Conservation (phyloP, 352 stramenopile genomes). For the Phytophthora ramorum region DNA sequence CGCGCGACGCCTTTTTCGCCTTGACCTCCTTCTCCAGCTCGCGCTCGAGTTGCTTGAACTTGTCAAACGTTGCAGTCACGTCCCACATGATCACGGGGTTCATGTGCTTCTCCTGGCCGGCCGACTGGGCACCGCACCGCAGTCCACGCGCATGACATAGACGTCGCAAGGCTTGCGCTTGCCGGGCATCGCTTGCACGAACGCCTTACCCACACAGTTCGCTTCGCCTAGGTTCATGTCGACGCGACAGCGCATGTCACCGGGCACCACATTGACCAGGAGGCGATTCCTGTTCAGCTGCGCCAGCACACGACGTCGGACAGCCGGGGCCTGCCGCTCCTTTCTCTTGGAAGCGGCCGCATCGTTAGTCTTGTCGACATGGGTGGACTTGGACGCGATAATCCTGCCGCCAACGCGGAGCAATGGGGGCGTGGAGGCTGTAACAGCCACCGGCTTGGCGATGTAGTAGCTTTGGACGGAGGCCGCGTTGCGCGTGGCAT, state of each 20-base stretch:
- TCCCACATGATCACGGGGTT: slow-evolving; percentile 89
- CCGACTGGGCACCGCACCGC: slow-evolving; percentile 38
- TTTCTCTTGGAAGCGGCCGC: slow-evolving; percentile 32
- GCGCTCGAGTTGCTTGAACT: slow-evolving; percentile 78
- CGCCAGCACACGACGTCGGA: slow-evolving; percentile 49
- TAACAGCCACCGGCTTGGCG: slow-evolving; percentile 4
- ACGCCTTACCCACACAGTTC: slow-evolving; percentile 78
- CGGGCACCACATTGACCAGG: slow-evolving; percentile 60
- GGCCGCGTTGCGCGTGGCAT: slow-evolving; percentile 12
- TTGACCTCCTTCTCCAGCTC: slow-evolving; percentile 72
- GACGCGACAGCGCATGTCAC: slow-evolving; percentile 59
- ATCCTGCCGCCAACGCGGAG: slow-evolving; percentile 30
- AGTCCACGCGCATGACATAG: slow-evolving; percentile 84
- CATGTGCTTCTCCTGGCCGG: no score
- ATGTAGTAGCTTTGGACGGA: slow-evolving; percentile 12
- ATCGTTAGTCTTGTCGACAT: slow-evolving; percentile 34
- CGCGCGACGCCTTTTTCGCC: no score
- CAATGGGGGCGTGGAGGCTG: no score
- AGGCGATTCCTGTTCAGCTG: slow-evolving; percentile 51
- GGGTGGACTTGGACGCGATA: slow-evolving; percentile 25
- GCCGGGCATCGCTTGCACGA: slow-evolving; percentile 44
- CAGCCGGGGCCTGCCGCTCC: slow-evolving; percentile 42
- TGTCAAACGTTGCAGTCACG: slow-evolving; percentile 77
- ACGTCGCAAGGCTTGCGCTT: slow-evolving; percentile 60
- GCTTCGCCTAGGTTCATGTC: slow-evolving; percentile 60